Base-by-base conservation (phyloP, 305 asterid species). In the Rubia tinctorum region DNA sequence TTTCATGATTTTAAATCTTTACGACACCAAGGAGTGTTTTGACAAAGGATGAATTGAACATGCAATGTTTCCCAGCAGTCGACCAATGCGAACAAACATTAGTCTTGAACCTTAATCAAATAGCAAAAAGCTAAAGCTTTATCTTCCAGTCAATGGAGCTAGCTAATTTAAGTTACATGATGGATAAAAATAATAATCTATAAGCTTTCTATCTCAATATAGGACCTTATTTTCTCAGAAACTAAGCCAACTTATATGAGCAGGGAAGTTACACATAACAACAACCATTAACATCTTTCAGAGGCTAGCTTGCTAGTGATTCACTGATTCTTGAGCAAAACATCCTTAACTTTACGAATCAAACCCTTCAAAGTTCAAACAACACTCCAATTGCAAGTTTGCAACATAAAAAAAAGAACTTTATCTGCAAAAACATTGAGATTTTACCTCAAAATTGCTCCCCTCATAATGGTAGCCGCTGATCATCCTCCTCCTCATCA, bases 401-500 rank as follows among this genome's bases (percentile, higher is more conserved):
- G n/a, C n/a, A n/a, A n/a, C n/a, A 27, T 2, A 27, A 1, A 27
- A 27, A 27, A 27, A 27, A 2, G 30, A 27, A 27, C 30, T 27
- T 27, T 27, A 27, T 27, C 30, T 27, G 40, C 15, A 47, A 27
- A 68, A 25, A 14, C 22, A 68, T 67, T 60, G 40, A 58, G 25
- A 60, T 51, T 37, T 56, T 87, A 95, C 97, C 98, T 89, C 91
- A 90, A 74, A 85, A 77, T 58, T 91, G 95, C 65, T 89, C 91
- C 0, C 93, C 99, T 98, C 99, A 95, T 43, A 94, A 91, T 78
- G 84, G 80, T 37, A 82, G 82, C 76, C 91, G 65, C 0, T 86
- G 83, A 85, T 92, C 96, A 66, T 92, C 99, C 37, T 95, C 98
- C 76, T 95, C 98, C 80, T 86, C 90, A 44, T 86, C 90, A 68